A percentile compares a stretch with the other conserved stretches of the same genome.
phyloP scores from a whole-genome alignment of 352 stramenopile genomes.

The Phytopythium sindhum region DNA sequence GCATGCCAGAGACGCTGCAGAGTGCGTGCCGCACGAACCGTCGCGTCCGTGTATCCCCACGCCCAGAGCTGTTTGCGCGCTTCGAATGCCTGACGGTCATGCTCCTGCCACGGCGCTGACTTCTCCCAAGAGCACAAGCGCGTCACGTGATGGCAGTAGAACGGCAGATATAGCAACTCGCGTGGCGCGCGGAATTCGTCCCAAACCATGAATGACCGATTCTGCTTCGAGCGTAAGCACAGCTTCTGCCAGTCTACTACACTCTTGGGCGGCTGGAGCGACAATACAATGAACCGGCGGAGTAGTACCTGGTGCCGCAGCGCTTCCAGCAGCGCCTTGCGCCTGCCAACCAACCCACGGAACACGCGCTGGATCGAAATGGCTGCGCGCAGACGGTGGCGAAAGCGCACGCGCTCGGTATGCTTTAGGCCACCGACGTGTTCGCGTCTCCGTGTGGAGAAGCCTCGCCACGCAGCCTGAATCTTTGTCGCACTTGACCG shows the following conservation, averaged over 20 bases:
- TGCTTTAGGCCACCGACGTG: constrained; percentile 5
- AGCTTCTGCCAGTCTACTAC: constrained; percentile 14
- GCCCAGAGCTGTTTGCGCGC: constrained; percentile 46
- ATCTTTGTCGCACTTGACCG: constrained; percentile 41
- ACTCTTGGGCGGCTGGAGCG: not conserved
- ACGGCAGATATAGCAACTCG: constrained; percentile 49
- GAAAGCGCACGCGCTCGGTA: constrained; percentile 20
- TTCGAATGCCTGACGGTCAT: constrained; percentile 42
- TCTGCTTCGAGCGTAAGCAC: constrained; percentile 19
- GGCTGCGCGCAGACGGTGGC: constrained; percentile 23
- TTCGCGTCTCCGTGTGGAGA: constrained; percentile 30
- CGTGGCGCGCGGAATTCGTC: constrained; percentile 54
- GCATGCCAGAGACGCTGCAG: constrained; percentile 60
- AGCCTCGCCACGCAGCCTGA: constrained; percentile 47
- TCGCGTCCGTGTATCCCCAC: constrained; percentile 67
- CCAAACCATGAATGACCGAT: constrained; percentile 65
- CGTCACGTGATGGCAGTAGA: constrained; percentile 79
- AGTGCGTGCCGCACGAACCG: constrained; percentile 39
- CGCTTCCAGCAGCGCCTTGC: constrained; percentile 40
- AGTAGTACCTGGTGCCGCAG: constrained; percentile 11
- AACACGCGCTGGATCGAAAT: constrained; percentile 54
- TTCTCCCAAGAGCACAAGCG: constrained; percentile 61
- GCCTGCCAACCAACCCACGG: constrained; percentile 42
- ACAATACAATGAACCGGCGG: not conserved
- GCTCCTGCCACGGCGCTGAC: constrained; percentile 43